Base-by-base conservation (phyloP, 768 basidiomycete species). In the Coprinellus micaceus region DNA sequence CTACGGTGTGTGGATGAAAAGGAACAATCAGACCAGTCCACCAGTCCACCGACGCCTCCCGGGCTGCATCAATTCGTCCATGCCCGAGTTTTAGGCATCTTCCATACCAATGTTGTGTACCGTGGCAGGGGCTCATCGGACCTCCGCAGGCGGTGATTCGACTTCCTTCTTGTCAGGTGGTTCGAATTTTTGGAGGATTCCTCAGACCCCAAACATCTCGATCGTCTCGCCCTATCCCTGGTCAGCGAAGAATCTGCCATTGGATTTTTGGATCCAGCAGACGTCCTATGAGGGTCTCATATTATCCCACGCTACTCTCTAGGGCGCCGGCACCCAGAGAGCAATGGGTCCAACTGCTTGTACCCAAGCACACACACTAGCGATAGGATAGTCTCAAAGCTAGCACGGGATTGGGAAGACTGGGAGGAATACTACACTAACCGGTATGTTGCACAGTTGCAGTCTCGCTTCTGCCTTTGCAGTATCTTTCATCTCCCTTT, bases 181-280 rank as follows among this genome's bases (percentile, higher is more conserved):
- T 40, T 39, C 25, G 24, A 52, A 15, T 17, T 28, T 15, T 24
- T 19, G 4, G 21, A 40, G 19, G 9, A 17, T 10, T 7, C n/a
- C 2, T 9, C 36, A n/a, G n/a, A 25, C 24, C 78, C 61, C 66
- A 76, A 1, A 69, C 79, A 12, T 71, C 66, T 76, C 37, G 67
- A 67, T 2, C 51, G 55, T 0, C 33, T 82, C 44, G 69, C 3
- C 58, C 58, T 9, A 54, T 57, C 3, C 13, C 33, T 6, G 53
- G 41, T 0, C 63, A 69, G 30, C 52, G 60, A 2, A 59, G 59
- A n/a, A n/a, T n/a, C n/a, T n/a, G n/a, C n/a, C 19, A 67, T 74
- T 50, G 70, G 69, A 2, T 74, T 74, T 59, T 50, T 74, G 10
- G 67, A 75, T 58, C 74, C 71, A 2, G 24, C 59, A 1, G 49